These are phyloP conservation scores for Zygoascus sp. DNA, from an alignment of 1,139 yeast genomes.

Conservation along the genomic window DNA sequence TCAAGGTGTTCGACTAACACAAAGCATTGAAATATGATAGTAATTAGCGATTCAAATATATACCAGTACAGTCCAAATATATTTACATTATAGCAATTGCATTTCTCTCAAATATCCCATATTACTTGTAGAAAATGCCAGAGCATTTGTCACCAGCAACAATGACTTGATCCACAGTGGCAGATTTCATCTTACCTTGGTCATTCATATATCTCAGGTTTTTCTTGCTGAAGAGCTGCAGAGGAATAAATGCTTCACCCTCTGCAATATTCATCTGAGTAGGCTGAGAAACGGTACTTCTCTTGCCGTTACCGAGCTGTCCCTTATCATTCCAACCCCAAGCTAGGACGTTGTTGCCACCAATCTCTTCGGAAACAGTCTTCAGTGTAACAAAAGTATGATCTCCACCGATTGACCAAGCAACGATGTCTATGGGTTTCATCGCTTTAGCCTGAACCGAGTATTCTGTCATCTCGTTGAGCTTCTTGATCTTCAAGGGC, in stretches of 20 bases:
- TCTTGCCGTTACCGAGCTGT: conserved; percentile 80
- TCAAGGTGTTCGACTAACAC: conserved; percentile 18
- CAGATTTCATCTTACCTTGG: conserved; percentile 25
- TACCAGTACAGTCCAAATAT: too few relatives aligned
- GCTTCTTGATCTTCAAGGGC: conserved; percentile 55
- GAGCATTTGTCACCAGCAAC: conserved; percentile 60
- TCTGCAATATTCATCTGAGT: conserved; percentile 47
- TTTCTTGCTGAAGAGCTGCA: conserved; percentile 15
- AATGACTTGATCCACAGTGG: conserved; percentile 48
- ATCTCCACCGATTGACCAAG: conserved; percentile 58
- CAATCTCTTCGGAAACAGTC: conserved; percentile 18
- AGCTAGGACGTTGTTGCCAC: conserved; percentile 50
- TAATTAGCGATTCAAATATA: too few relatives aligned
- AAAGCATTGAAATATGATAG: too few relatives aligned
- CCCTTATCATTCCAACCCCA: conserved; percentile 86
- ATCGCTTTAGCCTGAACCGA: conserved; percentile 36
- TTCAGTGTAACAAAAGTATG: conserved; percentile 61
- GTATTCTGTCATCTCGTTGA: conserved; percentile 41
- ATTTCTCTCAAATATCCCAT: neutral
- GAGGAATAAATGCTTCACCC: conserved; percentile 18
- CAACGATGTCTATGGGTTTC: conserved; percentile 45
- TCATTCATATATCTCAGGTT: conserved; percentile 21
- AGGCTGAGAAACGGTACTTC: conserved; percentile 57
- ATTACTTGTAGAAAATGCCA: conserved; percentile 48
- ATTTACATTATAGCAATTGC: neutral